Evolutionary conservation across 768 basidiomycete genomes (phyloP).

Genomic region (Fomitopsis serialis): DNA sequence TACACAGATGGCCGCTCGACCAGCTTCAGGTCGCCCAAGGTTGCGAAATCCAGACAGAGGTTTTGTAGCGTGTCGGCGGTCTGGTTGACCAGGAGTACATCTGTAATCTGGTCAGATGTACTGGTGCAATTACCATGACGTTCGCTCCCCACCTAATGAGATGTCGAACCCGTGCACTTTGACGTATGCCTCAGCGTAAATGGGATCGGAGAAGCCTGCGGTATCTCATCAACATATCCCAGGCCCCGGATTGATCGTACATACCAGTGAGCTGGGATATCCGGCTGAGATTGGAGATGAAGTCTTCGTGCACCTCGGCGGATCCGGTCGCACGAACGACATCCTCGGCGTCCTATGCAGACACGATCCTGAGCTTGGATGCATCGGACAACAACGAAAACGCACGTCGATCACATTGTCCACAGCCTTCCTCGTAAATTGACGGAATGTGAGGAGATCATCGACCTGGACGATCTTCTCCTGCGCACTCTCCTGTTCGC

Average conservation of each 20-base stretch:
- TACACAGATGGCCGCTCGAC: slow-evolving; percentile 94
- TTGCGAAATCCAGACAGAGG: slow-evolving; percentile 95
- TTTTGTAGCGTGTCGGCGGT: slow-evolving; percentile 92
- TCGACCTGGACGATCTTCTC: slow-evolving; percentile 82
- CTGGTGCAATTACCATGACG: not conserved
- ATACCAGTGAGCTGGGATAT: slow-evolving; percentile 91
- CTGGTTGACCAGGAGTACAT: slow-evolving; percentile 96
- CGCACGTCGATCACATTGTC: slow-evolving; percentile 74
- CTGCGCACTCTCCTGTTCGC: slow-evolving; percentile 70
- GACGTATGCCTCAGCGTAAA: slow-evolving; percentile 97
- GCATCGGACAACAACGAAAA: not conserved
- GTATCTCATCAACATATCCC: not conserved
- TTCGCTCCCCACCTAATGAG: slow-evolving; percentile 58
- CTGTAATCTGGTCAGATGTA: slow-evolving; percentile 30
- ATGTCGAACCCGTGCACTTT: slow-evolving; percentile 99
- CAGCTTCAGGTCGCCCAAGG: slow-evolving; percentile 93
- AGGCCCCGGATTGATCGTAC: slow-evolving; percentile 8
- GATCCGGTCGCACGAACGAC: slow-evolving; percentile 86
- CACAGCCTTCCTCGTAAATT: slow-evolving; percentile 88
- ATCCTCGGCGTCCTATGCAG: slow-evolving; percentile 78
- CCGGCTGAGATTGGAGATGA: slow-evolving; percentile 88
- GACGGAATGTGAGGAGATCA: slow-evolving; percentile 86
- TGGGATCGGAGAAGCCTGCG: slow-evolving; percentile 92
- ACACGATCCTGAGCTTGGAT: not conserved
- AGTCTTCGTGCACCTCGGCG: slow-evolving; percentile 81